phyloP scores from a whole-genome alignment of 2,329 filamentous ascomycete genomes.

The Hymenoscyphus salicellus region DNA sequence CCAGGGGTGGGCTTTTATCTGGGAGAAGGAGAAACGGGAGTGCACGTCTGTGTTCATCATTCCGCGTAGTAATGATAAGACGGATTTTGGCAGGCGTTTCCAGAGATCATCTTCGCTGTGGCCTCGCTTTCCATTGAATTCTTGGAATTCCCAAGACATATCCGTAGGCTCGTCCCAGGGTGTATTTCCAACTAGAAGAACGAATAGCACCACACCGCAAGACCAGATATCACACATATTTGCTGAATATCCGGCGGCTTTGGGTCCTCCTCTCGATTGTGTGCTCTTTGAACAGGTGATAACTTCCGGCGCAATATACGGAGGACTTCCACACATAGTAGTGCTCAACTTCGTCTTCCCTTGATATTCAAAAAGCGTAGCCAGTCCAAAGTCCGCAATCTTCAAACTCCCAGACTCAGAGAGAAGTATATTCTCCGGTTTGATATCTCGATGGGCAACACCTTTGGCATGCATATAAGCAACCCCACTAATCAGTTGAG shows the following conservation, averaged over 20 bases:
- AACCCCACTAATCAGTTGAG: constrained; percentile 84
- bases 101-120: constrained; percentile 82
- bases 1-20: constrained; percentile 91
- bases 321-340: constrained; percentile 91
- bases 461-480: constrained; percentile 96
- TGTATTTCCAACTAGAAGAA: constrained; percentile 90
- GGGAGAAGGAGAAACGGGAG: constrained; percentile 78
- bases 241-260: constrained; percentile 63
- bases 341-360: constrained; percentile 77
- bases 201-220: constrained; percentile 95
- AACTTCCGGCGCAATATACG: constrained; percentile 96
- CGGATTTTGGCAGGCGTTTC: constrained; percentile 70
- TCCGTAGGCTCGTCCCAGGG: constrained; percentile 93
- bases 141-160: constrained; percentile 84
- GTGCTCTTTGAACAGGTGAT: constrained; percentile 49
- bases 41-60: constrained; percentile 84
- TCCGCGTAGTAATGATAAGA: constrained; percentile 79
- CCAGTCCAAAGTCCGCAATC: constrained; percentile 93
- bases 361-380: constrained; percentile 88
- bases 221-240: constrained; percentile 94
- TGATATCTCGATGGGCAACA: constrained; percentile 86
- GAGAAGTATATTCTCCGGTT: constrained; percentile 92
- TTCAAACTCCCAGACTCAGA: constrained; percentile 84
- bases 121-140: constrained; percentile 79
- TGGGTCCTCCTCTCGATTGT: constrained; percentile 47